Evolutionary conservation across 768 basidiomycete genomes (phyloP), one percentile per base, ranked within the genome.

Genomic region (Kwoniella europaea): DNA sequence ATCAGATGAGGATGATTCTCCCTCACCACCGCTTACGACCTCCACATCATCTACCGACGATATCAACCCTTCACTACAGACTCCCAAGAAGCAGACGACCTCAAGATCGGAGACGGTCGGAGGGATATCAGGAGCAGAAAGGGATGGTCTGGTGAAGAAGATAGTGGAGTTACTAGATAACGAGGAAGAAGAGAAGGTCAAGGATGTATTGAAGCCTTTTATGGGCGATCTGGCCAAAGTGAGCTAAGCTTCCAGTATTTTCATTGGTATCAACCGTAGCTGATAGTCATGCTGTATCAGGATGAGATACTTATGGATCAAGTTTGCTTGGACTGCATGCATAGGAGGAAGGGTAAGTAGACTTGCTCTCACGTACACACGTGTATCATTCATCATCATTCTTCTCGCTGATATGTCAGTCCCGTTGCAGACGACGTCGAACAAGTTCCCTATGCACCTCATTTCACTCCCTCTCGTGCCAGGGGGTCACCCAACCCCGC

Each of bases 251-350:
- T 90, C 67, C 89, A 89, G 35, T 35, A 7, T 35, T 1, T 35
- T 35, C 35, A 35, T 35, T 35, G 35, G 35, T 35, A 35, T 62
- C 42, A 35, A 46, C 4, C 24, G 1, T 15, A 68, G 63, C 63
- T 64, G 50, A 64, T 24, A 50, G 6, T 64, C n/a, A 2, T 20
- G 27, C 20, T 20, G 35, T 18, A 12, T 29, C 71, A 74, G 82
- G 78, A 79, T 52, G 76, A 70, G 70, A 66, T 62, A 56, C 64
- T 76, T 60, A 75, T 93, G 72, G 94, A 97, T 80, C 91, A 94
- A 76, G 89, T 90, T 80, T 92, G 94, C 69, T 86, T 98, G 20
- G 93, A 96, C 80, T 88, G 97, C 72, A 97, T 98, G 95, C 95
- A 98, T 85, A 91, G 92, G 84, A 92, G 94, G 83, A 87, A 89